A percentile compares a stretch with the other conserved stretches of the same genome.
Evolutionary conservation across 306 rosid genomes (phyloP).

Genomic region (Leucaena leucocephala): DNA sequence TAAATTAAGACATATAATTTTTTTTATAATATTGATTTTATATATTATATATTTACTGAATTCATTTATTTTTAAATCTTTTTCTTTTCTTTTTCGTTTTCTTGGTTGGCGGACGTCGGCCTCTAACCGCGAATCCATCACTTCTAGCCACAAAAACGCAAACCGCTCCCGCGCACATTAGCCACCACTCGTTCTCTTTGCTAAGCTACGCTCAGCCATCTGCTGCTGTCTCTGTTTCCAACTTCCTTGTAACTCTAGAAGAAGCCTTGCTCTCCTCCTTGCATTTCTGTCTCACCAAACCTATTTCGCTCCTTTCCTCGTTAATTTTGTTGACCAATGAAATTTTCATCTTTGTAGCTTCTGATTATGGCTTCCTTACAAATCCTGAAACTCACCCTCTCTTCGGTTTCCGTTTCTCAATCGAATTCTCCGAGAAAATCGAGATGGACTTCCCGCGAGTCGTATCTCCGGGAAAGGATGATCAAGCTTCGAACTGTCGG

Average conservation of each 20-base stretch:
- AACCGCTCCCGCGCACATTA: slow-evolving; percentile 44
- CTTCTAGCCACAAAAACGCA: slow-evolving; percentile 58
- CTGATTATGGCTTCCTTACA: slow-evolving; percentile 66
- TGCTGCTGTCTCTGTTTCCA: slow-evolving; percentile 34
- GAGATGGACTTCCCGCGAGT: slow-evolving; percentile 39
- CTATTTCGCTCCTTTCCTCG: neutral
- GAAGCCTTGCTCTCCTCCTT: neutral
- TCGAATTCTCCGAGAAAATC: slow-evolving; percentile 52
- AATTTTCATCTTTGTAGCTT: slow-evolving; percentile 34
- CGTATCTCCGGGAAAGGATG: slow-evolving; percentile 45
- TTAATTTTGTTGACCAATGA: slow-evolving; percentile 33
- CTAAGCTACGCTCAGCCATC: slow-evolving; percentile 50
- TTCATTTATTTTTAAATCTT: neutral
- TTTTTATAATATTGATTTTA: too few relatives aligned
- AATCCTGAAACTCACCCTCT: slow-evolving; percentile 55
- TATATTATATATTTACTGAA: neutral
- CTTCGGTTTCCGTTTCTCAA: slow-evolving; percentile 61
- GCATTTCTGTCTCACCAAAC: slow-evolving; percentile 32
- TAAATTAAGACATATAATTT: too few relatives aligned
- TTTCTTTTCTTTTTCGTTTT: neutral
- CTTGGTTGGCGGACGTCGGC: slow-evolving; percentile 16
- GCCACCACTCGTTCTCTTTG: neutral
- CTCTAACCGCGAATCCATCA: slow-evolving; percentile 39
- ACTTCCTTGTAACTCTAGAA: slow-evolving; percentile 42
- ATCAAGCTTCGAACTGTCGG: slow-evolving; percentile 40